Conservation (phyloP, 1,284 basidiomycete genomes). For the Ustilago crameri region DNA sequence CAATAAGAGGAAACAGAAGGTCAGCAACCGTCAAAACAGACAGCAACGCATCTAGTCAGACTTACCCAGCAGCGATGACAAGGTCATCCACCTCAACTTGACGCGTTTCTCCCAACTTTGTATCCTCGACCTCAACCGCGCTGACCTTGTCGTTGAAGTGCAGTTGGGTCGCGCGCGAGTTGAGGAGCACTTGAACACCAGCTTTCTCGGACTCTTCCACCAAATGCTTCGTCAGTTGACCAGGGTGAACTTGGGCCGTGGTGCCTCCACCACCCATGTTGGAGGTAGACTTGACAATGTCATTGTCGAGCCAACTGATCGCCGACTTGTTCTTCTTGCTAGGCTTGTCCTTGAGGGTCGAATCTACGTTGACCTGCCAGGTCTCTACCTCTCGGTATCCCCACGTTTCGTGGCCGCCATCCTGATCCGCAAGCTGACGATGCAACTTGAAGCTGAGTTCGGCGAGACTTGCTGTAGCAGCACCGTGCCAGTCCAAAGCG, state of each 20-base stretch:
- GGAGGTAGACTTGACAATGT: constrained; percentile 57
- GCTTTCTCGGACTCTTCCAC: constrained; percentile 72
- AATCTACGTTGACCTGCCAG: constrained; percentile 54
- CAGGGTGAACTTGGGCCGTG: constrained; percentile 85
- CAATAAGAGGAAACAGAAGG: constrained; percentile 63
- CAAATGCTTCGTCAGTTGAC: constrained; percentile 81
- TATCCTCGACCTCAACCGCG: constrained; percentile 30
- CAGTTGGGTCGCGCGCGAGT: constrained; percentile 57
- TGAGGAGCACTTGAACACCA: constrained; percentile 70
- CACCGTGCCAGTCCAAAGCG: constrained; percentile 78
- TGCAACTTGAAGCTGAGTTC: constrained; percentile 83
- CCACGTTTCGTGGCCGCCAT: constrained; percentile 79
- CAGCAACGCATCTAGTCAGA: constrained; percentile 7
- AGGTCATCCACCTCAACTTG: constrained; percentile 27
- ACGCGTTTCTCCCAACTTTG: constrained; percentile 16
- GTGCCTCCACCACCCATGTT: constrained; percentile 69
- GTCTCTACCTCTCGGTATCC: constrained; percentile 79
- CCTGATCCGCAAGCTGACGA: constrained; percentile 78
- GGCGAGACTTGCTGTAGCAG: constrained; percentile 72
- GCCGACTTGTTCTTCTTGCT: constrained; percentile 27
- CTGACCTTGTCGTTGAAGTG: constrained; percentile 36
- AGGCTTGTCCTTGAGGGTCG: constrained; percentile 38
- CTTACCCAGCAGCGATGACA: constrained; percentile 37
- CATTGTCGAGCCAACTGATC: constrained; percentile 66
- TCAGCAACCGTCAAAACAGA: neutral